phyloP scores from a whole-genome alignment of 2,329 filamentous ascomycete species.

The Magnaporthales sp. region DNA sequence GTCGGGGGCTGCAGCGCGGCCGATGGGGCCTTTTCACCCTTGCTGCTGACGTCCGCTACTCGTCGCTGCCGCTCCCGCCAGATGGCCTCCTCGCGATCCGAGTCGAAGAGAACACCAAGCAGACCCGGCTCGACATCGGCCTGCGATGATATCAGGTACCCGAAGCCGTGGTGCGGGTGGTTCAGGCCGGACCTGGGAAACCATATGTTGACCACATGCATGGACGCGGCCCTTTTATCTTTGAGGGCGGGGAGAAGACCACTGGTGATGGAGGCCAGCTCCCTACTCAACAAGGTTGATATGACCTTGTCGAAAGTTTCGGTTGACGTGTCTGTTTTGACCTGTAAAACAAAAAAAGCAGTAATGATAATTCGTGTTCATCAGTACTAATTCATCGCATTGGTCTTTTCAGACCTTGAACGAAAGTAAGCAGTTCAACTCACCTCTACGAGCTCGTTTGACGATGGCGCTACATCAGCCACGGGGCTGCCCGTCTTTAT shows the following conservation, averaged over 20 bases:
- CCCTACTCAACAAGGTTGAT: constrained; percentile 49
- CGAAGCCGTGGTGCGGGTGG: constrained; percentile 61
- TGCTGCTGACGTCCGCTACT: neutral
- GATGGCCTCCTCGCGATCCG: constrained; percentile 38
- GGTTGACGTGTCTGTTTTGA: constrained; percentile 8
- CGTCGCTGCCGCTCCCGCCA: constrained; percentile 7
- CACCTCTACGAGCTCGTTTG: constrained; percentile 33
- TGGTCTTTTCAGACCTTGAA: neutral
- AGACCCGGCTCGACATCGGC: constrained; percentile 18
- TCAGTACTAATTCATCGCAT: neutral
- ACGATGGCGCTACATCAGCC: constrained; percentile 2
- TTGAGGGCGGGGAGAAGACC: constrained; percentile 37
- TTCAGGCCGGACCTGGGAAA: constrained; percentile 59
- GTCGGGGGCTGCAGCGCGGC: constrained; percentile 10
- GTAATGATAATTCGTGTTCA: too few species aligned
- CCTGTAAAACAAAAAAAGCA: neutral
- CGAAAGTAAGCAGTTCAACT: neutral
- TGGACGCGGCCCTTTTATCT: constrained; percentile 59
- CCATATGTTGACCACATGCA: constrained; percentile 90
- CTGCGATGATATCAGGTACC: constrained; percentile 80
- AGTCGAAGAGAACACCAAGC: constrained; percentile 90
- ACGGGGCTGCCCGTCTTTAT: constrained; percentile 36
- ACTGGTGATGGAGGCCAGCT: constrained; percentile 28
- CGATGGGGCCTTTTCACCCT: neutral
- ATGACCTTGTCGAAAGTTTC: constrained; percentile 48